phyloP scores from a whole-genome alignment of 208 protist genomes.

The Acanthamoeba triangularis region DNA sequence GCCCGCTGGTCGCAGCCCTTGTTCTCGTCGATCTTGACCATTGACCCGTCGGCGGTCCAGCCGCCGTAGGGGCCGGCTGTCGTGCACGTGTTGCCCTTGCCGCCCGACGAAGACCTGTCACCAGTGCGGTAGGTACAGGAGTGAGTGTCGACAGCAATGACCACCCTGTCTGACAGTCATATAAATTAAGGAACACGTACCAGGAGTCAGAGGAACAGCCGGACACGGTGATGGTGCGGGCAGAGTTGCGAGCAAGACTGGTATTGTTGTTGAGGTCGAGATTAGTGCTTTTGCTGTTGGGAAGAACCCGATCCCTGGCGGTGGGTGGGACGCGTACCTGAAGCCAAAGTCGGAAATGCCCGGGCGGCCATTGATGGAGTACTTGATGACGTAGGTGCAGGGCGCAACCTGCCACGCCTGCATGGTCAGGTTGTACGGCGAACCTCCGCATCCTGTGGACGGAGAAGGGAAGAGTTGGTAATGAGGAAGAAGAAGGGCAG shows the following conservation, averaged over 20 bases:
- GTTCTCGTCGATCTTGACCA: neutral
- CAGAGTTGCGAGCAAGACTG: neutral
- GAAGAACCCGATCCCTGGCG: too few relatives aligned
- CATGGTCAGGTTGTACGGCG: slow-evolving; percentile 11
- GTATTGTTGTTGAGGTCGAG: too few relatives aligned
- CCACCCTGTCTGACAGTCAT: too few relatives aligned
- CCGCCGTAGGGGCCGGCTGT: neutral
- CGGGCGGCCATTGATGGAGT: neutral
- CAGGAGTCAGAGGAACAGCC: neutral
- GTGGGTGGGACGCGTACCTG: too few relatives aligned
- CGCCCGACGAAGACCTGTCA: neutral
- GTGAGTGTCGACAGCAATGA: too few relatives aligned
- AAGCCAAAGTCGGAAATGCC: slow-evolving; percentile 1
- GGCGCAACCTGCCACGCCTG: neutral
- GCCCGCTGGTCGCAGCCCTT: neutral
- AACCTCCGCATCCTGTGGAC: neutral
- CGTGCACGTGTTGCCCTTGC: neutral
- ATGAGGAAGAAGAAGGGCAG: too few relatives aligned
- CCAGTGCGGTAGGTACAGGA: too few relatives aligned
- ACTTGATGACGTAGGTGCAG: slow-evolving; percentile 11
- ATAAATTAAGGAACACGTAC: neutral
- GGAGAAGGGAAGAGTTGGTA: too few relatives aligned
- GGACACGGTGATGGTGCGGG: neutral
- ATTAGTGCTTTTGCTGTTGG: too few relatives aligned
- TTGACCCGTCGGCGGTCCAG: neutral